Evolutionary conservation across 768 basidiomycete genomes (phyloP).

Genomic region (Coprinellus micaceus): DNA sequence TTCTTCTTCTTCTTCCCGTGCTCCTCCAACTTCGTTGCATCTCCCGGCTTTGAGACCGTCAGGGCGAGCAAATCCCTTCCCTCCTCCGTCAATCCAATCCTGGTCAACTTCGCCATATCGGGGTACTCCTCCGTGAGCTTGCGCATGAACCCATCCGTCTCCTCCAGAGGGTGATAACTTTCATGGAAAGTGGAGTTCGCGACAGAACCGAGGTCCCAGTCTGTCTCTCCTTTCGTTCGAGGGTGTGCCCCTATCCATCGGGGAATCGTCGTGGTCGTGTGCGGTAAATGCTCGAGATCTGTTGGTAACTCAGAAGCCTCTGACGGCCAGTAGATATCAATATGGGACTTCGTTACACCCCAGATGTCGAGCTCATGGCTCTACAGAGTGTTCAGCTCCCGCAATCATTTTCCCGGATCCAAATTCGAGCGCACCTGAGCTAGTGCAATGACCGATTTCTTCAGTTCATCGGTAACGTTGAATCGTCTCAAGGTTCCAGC

Average conservation of each 20-base stretch:
- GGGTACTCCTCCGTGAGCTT: constrained; percentile 46
- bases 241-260: constrained; percentile 1
- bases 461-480: not conserved
- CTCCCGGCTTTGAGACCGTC: constrained; percentile 38
- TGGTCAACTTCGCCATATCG: constrained; percentile 39
- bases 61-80: constrained; percentile 57
- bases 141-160: constrained; percentile 49
- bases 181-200: constrained; percentile 38
- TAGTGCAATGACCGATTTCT: not conserved
- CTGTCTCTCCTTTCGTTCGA: not conserved
- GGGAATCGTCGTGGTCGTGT: constrained; percentile 17
- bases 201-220: constrained; percentile 34
- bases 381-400: constrained; percentile 24
- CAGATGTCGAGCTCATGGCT: constrained; percentile 47
- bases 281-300: constrained; percentile 20
- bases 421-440: constrained; percentile 4
- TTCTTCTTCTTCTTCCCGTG: constrained; percentile 13
- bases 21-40: constrained; percentile 6
- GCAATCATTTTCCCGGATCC: not conserved
- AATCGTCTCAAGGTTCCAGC: constrained; percentile 12
- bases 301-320: constrained; percentile 15
- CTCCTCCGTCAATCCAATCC: constrained; percentile 55
- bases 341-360: constrained; percentile 40
- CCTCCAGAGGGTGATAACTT: constrained; percentile 53
- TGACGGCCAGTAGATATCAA: constrained; percentile 47